Evolutionary conservation across 345 rosid species (phyloP).

Genomic region (Xanthoceras sorbifolium): DNA sequence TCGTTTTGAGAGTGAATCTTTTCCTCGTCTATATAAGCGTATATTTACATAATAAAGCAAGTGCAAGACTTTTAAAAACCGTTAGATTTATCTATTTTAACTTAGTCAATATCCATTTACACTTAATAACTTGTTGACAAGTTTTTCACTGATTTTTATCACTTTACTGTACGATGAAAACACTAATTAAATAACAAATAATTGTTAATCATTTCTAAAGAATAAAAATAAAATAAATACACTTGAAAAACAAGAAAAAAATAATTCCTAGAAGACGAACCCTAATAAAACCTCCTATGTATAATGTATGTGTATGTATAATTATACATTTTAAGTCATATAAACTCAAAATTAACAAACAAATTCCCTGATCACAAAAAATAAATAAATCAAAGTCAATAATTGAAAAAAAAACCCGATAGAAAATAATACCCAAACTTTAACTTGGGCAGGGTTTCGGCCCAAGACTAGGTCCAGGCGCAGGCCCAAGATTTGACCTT

Average conservation of each 20-base stretch:
- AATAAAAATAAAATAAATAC: neutral
- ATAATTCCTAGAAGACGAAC: too few relatives aligned
- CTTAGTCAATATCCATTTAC: too few relatives aligned
- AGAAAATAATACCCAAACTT: neutral
- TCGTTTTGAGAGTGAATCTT: too few relatives aligned
- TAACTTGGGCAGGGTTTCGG: slow-evolving; percentile 1
- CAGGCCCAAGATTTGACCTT: slow-evolving; percentile 70
- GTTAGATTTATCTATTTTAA: too few relatives aligned
- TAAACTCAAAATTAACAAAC: neutral
- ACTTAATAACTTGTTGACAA: too few relatives aligned
- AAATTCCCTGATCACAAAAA: neutral
- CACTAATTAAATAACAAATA: neutral
- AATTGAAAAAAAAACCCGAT: neutral
- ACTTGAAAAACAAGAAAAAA: neutral
- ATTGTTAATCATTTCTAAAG: neutral
- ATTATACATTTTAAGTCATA: neutral
- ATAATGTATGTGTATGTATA: neutral
- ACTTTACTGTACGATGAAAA: too few relatives aligned
- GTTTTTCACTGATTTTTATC: too few relatives aligned
- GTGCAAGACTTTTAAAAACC: too few relatives aligned
- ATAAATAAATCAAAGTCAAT: neutral
- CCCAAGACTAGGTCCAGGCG: too few relatives aligned
- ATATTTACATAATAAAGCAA: too few relatives aligned
- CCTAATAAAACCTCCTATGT: neutral
- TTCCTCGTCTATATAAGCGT: too few relatives aligned